A percentile compares a stretch with the other conserved stretches of the same genome.
phyloP scores from a whole-genome alignment of 2,329 filamentous ascomycete species.

The Botryotinia narcissicola region DNA sequence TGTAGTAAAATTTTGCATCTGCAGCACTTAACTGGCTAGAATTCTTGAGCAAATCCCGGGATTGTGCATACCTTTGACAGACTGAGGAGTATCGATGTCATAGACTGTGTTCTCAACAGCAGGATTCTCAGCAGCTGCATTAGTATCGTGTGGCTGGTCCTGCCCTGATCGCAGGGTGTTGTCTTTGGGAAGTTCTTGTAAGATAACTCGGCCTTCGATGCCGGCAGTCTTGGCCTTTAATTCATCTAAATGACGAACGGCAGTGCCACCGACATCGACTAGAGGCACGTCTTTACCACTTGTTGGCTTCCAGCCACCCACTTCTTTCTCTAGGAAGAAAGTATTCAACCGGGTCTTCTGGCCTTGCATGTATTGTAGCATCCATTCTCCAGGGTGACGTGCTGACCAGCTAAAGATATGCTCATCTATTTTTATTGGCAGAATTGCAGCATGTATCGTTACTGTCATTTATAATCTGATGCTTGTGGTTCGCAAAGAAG shows the following conservation, averaged over 20 bases:
- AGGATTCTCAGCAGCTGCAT: not conserved
- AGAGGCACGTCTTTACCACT: not conserved
- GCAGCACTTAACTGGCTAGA: not conserved
- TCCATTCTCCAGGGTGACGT: too few species aligned
- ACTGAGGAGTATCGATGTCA: not conserved
- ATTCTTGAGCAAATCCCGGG: too few species aligned
- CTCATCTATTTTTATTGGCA: too few species aligned
- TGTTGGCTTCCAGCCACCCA: not conserved
- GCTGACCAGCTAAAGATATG: too few species aligned
- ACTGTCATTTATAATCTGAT: too few species aligned
- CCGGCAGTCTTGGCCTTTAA: not conserved
- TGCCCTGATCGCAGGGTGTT: constrained; percentile 1
- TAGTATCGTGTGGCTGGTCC: not conserved
- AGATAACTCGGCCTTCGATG: not conserved
- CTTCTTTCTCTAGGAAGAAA: not conserved
- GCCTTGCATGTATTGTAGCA: too few species aligned
- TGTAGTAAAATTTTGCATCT: constrained; percentile 39
- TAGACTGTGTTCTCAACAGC: not conserved
- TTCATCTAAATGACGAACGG: not conserved
- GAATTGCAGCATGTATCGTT: too few species aligned
- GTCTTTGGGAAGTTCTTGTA: not conserved
- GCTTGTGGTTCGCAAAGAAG: too few species aligned
- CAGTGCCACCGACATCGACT: not conserved
- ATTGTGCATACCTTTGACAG: not conserved
- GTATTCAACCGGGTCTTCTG: too few species aligned